phyloP scores from a whole-genome alignment of 176 grass and related monocot species.

The Avena sativa region DNA sequence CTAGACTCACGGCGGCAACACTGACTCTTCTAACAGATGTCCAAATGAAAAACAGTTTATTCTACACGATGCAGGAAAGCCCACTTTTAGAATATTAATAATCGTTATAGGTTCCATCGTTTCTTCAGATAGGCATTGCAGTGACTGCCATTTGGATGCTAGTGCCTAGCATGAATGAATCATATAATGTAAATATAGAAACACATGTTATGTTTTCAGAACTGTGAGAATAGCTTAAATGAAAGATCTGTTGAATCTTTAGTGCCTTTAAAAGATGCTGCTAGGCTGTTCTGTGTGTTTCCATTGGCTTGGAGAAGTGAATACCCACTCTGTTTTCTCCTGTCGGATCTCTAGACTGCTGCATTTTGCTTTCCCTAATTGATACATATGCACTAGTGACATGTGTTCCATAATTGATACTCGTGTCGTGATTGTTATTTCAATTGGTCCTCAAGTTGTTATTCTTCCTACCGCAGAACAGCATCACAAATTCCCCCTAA shows the following conservation, averaged over 20 bases:
- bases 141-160: not conserved
- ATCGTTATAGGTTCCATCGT: not conserved
- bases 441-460: not conserved
- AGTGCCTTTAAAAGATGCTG: conserved; percentile 4
- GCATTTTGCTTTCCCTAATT: not conserved
- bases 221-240: not conserved
- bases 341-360: not conserved
- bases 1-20: not conserved
- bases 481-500: not conserved
- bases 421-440: not conserved
- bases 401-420: not conserved
- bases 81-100: not conserved
- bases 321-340: not conserved
- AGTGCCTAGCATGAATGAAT: not conserved
- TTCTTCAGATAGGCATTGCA: not conserved
- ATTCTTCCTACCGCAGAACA: not conserved
- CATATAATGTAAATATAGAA: not conserved
- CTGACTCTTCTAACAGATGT: not conserved
- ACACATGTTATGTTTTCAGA: not conserved
- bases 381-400: not conserved
- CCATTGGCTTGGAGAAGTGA: not conserved
- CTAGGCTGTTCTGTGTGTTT: conserved; percentile 2
- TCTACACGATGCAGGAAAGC: not conserved
- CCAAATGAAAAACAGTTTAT: not conserved
- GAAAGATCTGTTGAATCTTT: not conserved